Evolutionary conservation across 1,284 basidiomycete species (phyloP), one percentile per base, ranked within the genome.

Genomic region (Marasmius oreades): DNA sequence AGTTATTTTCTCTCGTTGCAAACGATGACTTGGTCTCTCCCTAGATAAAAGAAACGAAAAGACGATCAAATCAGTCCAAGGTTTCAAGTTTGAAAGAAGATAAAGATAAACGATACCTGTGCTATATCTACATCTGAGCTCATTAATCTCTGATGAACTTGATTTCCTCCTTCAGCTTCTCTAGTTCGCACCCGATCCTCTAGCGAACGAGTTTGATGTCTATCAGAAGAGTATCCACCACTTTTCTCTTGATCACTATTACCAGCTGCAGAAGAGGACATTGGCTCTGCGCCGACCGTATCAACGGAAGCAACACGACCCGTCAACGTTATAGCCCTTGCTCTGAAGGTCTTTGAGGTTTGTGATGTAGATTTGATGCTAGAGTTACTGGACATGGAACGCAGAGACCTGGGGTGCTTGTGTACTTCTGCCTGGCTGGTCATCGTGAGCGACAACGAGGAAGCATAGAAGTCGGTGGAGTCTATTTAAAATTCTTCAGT

Each of bases 311-410:
- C 59, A 18, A 67, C 63, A 56, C 64, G 53, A 67, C 52, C 72
- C 39, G 73, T 73, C 43, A 76, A 61, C 10, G 77, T 79, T 62
- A 63, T 72, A 43, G 78, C 76, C 63, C 79, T 75, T 43, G 71
- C 66, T 57, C 77, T 68, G 31, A 71, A 77, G 59, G 77, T 69
- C n/a, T 76, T 66, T 28, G 74, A 71, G 52, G 77, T 74, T 45
- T 70, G 68, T 47, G 68, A 67, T 4, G 65, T 67, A 60, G 76
- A 77, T 14, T 64, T 66, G 47, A 71, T 61, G 62, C 74, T 77
- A 33, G 73, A 73, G 58, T 72, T 76, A 66, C 77, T 79, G 33
- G 74, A 70, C 37, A 78, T 72, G 1, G 77, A 78, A 54, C 73
- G 74, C 57, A 77, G 63, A 26, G 75, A 76, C 33, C 42, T 34